These are phyloP conservation scores for Lumnitzera littorea DNA, from an alignment of 345 rosid species.

Conservation along the genomic window DNA sequence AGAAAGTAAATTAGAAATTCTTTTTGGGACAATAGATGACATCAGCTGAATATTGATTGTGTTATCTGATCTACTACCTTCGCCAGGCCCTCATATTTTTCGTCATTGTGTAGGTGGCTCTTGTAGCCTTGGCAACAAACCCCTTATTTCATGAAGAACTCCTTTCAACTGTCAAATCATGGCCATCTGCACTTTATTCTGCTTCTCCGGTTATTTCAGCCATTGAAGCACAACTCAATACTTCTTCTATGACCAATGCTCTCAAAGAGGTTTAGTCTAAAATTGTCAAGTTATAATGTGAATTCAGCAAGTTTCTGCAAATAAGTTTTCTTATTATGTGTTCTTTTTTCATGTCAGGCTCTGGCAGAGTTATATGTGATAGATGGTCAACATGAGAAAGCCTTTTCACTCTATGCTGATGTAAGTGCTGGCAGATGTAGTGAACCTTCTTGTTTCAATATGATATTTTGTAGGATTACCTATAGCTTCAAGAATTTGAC, in stretches of 20 bases:
- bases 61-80: no score
- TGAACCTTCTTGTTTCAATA: not conserved
- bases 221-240: conserved; percentile 91
- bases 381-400: conserved; percentile 84
- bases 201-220: conserved; percentile 90
- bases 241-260: conserved; percentile 89
- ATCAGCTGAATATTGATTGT: no score
- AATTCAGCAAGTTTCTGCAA: conserved; percentile 13
- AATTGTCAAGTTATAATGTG: not conserved
- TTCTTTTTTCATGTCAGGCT: conserved; percentile 41
- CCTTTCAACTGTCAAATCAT: conserved; percentile 80
- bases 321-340: conserved; percentile 9
- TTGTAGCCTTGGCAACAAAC: conserved; percentile 96
- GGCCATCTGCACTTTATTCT: conserved; percentile 86
- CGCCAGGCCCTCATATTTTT: not conserved
- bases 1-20: no score
- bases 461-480: not conserved
- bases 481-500: no score
- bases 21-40: no score
- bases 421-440: conserved; percentile 42
- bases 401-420: conserved; percentile 89
- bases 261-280: conserved; percentile 67
- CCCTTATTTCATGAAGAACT: conserved; percentile 75
- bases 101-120: conserved; percentile 64
- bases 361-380: conserved; percentile 87